These are phyloP conservation scores for Tetracladium setigerum DNA, from an alignment of 495 filamentous ascomycete species.

Conservation along the genomic window DNA sequence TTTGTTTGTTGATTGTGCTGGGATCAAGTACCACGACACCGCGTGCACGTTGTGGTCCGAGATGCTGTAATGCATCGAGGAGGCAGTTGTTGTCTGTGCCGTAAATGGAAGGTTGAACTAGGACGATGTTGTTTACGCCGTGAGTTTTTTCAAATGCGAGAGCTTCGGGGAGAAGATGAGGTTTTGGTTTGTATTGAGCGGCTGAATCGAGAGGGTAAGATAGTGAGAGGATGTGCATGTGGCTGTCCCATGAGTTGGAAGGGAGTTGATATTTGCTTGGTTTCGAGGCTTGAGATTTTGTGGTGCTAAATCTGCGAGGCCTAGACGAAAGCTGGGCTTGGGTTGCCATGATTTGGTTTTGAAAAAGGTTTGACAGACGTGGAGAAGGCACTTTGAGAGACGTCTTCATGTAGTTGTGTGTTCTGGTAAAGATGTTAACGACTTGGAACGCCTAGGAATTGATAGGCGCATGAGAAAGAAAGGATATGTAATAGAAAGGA, in stretches of 20 bases:
- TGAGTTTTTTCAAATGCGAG: constrained; percentile 32
- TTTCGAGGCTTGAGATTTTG: too few relatives aligned
- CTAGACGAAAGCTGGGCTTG: too few relatives aligned
- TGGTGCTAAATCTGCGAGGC: too few relatives aligned
- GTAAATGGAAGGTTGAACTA: constrained; percentile 46
- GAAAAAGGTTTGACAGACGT: too few relatives aligned
- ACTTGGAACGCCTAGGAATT: too few relatives aligned
- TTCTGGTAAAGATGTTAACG: too few relatives aligned
- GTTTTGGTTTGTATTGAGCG: constrained; percentile 30
- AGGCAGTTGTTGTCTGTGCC: constrained; percentile 46
- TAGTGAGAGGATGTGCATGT: constrained; percentile 43
- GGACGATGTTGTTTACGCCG: constrained; percentile 35
- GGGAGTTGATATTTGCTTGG: too few relatives aligned
- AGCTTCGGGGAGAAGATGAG: constrained; percentile 32
- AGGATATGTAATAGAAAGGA: too few relatives aligned
- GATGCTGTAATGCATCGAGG: constrained; percentile 31
- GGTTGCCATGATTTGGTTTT: too few relatives aligned
- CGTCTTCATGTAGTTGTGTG: too few relatives aligned
- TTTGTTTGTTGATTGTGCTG: constrained; percentile 22
- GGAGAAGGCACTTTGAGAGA: too few relatives aligned
- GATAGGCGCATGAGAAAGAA: too few relatives aligned
- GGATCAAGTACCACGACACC: constrained; percentile 44
- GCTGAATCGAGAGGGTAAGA: constrained; percentile 29
- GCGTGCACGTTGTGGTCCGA: constrained; percentile 34
- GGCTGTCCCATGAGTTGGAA: constrained; percentile 38